Percentiles rank a stretch among this genome's conserved stretches.
Evolutionary conservation across 1,284 basidiomycete genomes (phyloP).

Genomic region (Ganoderma meredithae): DNA sequence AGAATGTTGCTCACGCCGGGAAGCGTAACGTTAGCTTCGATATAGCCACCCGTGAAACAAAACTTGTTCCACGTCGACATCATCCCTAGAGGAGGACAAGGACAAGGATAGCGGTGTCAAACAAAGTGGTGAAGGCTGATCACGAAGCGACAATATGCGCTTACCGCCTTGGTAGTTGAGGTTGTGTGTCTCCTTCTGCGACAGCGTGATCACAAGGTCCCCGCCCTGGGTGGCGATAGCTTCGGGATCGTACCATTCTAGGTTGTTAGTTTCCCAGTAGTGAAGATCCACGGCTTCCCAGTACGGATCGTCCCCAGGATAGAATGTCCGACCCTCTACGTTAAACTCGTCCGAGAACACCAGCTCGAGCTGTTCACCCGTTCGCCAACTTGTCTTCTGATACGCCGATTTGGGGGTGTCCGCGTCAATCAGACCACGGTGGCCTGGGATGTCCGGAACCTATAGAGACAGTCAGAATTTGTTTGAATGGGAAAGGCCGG

Average conservation of each 20-base stretch:
- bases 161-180: constrained; percentile 60
- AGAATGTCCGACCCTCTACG: constrained; percentile 63
- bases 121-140: not conserved
- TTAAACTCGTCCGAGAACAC: constrained; percentile 80
- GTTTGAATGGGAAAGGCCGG: not conserved
- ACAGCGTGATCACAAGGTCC: constrained; percentile 63
- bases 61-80: constrained; percentile 61
- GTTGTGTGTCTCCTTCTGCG: constrained; percentile 56
- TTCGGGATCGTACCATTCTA: constrained; percentile 70
- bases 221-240: constrained; percentile 73
- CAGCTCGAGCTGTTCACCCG: constrained; percentile 53
- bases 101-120: constrained; percentile 21
- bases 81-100: constrained; percentile 37
- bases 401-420: constrained; percentile 57
- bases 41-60: constrained; percentile 67
- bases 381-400: constrained; percentile 47
- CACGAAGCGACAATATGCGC: constrained; percentile 31
- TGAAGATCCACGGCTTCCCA: constrained; percentile 78
- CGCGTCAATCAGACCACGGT: constrained; percentile 56
- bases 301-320: constrained; percentile 60
- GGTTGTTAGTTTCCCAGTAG: constrained; percentile 66
- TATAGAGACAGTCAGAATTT: constrained; percentile 13
- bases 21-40: constrained; percentile 46
- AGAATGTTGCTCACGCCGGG: constrained; percentile 48
- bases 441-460: constrained; percentile 45